Evolutionary conservation across 1,284 basidiomycete genomes (phyloP), one percentile per base, ranked within the genome.

Genomic region (Paramarasmius palmivorus): DNA sequence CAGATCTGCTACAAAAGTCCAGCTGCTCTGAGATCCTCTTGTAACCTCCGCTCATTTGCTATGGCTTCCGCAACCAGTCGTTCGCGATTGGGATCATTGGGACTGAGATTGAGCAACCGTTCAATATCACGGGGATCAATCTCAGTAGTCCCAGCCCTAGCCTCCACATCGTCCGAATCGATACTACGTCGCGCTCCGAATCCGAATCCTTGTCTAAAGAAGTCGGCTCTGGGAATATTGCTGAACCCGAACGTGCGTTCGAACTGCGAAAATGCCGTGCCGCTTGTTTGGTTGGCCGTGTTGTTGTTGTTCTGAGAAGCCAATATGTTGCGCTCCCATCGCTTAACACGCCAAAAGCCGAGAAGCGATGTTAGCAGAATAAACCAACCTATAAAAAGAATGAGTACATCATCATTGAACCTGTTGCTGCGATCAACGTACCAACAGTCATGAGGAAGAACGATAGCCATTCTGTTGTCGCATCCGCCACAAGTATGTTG

Each of bases 371-470:
- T 95, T 47, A 96, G 76, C 23, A 98, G 81, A 53, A 95, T 78
- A 73, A 97, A 96, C 93, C 94, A 97, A 1, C 95, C 92, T 79
- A 56, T 14, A 49, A 51, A 23, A 12, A 29, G 42, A 46, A 22
- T 25, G 49, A 36, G 42, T 44, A 17, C 12, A 2, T 15, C 17
- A 52, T 19, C 32, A 42, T 45, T 19, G 19, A 41, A 32, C 38
- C 17, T 50, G 50, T 4, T 19, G n/a, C n/a, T 36, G 29, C 61
- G 29, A 19, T 35, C 17, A 20, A 73, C 81, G 46, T 61, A 86
- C 88, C 92, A 45, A 94, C 73, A 32, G 89, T 92, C 94, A 98
- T 97, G 59, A 98, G 75, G 71, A 96, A 84, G 75, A 97, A 97
- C 10, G 91, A 90, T 41, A 98, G 76, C 92, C 92, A 97, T 66